Base-by-base conservation (phyloP, 1,139 yeast genomes). In the Protomyces pachydermus region DNA sequence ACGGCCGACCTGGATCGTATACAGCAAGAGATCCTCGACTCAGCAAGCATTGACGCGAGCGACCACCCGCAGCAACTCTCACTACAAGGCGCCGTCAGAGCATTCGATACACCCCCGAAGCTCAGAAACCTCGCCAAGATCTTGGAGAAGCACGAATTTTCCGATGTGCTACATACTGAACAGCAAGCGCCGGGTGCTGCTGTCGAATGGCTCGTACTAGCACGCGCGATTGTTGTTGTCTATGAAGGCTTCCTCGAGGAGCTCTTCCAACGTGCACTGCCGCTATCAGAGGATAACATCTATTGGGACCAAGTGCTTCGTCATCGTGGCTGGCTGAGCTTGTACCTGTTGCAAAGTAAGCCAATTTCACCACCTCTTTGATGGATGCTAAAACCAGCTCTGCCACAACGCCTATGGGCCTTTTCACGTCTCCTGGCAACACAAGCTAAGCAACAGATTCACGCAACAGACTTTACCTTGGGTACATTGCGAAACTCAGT, bases 231-330 rank as follows among this genome's bases (percentile, higher is more conserved):
- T 5, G 64, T 68, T 9, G 66, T 67, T 14, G 54, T 70, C 8
- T 67, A 69, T 57, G 70, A 68, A 4, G 61, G 67, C 28, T 66
- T 72, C n/a, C 69, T 73, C 35, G 67, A 70, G 28, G 67, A 68
- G 20, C 67, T 75, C 60, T 68, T 74, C 50, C 64, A 68, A 16
- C 71, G 73, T 57, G 72, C 77, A 1, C 68, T 74, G 37, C 76
- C 77, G 1, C 66, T 75, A 3, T 67, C 74, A 2, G 69, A 69
- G 28, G 75, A 75, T 58, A 66, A 74, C 37, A 65, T 69, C 53
- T 75, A 75, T 66, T 75, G 78, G 77, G 74, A 74, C 56, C 68
- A 69, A 10, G 71, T 75, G 6, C 61, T 72, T 16, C 69, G 69
- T 3, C 67, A 67, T 25, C 67, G 70, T 12, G 35, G 64, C 10